A percentile compares a stretch with the other conserved stretches of the same genome.
Evolutionary conservation across 768 basidiomycete genomes (phyloP).

Genomic region (Amanita jacksonii): DNA sequence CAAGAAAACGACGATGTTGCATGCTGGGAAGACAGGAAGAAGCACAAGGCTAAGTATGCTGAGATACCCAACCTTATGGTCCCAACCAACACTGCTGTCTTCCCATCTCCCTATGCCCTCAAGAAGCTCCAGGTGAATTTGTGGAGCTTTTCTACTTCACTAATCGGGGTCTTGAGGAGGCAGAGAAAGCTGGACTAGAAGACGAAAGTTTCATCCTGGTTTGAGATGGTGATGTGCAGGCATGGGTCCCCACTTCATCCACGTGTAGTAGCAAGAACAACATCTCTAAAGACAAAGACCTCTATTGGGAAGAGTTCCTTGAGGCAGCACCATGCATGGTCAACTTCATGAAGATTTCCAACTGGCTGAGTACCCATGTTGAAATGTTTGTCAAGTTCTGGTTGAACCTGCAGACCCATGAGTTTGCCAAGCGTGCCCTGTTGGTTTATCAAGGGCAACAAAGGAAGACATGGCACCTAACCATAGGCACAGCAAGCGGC

Average conservation of each 20-base stretch:
- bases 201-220: not conserved
- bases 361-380: not conserved
- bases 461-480: not conserved
- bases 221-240: not conserved
- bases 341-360: not conserved
- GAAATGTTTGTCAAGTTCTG: not conserved
- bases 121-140: not conserved
- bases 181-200: not conserved
- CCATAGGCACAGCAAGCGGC: not conserved
- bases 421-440: not conserved
- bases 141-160: constrained; percentile 3
- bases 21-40: not conserved
- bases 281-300: not conserved
- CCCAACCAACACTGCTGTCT: not conserved
- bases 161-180: not conserved
- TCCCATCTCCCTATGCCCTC: not conserved
- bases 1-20: not conserved
- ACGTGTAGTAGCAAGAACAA: not conserved
- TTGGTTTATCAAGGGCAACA: not conserved
- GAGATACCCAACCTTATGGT: not conserved
- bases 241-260: not conserved
- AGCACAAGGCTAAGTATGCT: not conserved
- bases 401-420: too few species aligned
- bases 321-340: not conserved
- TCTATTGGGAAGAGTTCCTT: not conserved